phyloP scores from a whole-genome alignment of 805 yeast species.

The Metschnikowia baotianmanensis region DNA sequence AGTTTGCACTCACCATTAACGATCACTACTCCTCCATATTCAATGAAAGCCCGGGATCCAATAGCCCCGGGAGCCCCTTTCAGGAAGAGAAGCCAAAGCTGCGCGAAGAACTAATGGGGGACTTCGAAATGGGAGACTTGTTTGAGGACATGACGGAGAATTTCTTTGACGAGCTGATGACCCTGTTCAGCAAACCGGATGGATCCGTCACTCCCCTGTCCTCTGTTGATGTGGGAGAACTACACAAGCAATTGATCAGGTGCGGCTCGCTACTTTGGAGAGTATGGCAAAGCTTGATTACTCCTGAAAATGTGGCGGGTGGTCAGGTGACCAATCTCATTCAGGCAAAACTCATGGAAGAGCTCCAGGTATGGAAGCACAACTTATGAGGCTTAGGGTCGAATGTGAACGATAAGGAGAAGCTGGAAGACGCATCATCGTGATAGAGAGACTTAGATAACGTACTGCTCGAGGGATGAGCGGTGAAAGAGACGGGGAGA shows the following conservation, averaged over 20 bases:
- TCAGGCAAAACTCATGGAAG: constrained; percentile 1
- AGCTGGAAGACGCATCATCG: too few relatives aligned
- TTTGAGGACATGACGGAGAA: constrained; percentile 19
- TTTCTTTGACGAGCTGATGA: constrained; percentile 15
- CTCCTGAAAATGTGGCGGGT: not conserved
- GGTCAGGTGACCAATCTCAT: not conserved
- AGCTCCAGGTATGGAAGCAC: constrained; percentile 6
- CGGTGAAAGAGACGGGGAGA: too few relatives aligned
- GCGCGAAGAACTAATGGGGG: constrained; percentile 14
- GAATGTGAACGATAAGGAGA: too few relatives aligned
- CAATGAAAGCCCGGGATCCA: constrained; percentile 7
- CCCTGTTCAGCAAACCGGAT: constrained; percentile 6
- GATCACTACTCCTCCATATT: constrained; percentile 18
- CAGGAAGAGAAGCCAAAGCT: constrained; percentile 6
- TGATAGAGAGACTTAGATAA: too few relatives aligned
- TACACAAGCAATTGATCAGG: constrained; percentile 1
- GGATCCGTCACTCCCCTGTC: not conserved
- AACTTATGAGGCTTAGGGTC: not conserved
- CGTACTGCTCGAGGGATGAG: too few relatives aligned
- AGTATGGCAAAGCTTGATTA: not conserved
- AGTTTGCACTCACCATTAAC: constrained; percentile 12
- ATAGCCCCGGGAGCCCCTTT: not conserved
- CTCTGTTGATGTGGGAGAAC: not conserved
- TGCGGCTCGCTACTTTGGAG: not conserved
- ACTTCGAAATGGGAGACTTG: constrained; percentile 20